Evolutionary conservation across 345 rosid genomes (phyloP), one percentile per base, ranked within the genome.

Genomic region (Heritiera littoralis): DNA sequence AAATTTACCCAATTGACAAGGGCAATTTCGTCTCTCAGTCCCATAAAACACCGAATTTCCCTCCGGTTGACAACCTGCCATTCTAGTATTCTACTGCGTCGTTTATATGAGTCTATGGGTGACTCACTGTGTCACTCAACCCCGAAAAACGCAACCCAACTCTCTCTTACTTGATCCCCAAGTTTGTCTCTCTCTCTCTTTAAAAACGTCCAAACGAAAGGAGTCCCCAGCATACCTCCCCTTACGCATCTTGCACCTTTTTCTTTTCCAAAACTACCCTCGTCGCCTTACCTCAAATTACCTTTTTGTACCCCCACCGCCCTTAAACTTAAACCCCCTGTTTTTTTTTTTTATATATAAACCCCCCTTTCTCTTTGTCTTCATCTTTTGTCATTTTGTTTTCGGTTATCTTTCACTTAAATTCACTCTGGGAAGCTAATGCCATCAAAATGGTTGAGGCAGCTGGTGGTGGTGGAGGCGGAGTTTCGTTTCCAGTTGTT

Each of bases 51-150:
- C 77, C 54, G 82, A 83, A 81, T 71, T 75, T 69, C 89, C 76
- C 58, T 48, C 67, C 60, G 66, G 30, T 64, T 65, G 83, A 80
- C 77, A 81, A 82, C 85, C 79, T 41, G 86, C 88, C 92, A 88
- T 89, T 45, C 58, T 4, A 45, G 48, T 59, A 88, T 89, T 45
- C 58, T 4, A 45, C 54, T 59, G 18, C 65, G 85, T 79, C 83
- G 78, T 81, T 83, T 85, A 41, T 28, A 20, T 28, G 7, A 74
- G 65, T 32, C 49, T 35, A 48, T 41, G 6, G 4, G 3, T 35
- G 3, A 35, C 38, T 35, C 38, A 35, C 38, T 35, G 38, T 23
- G 28, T 23, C 28, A 23, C 28, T 23, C 28, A 23, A 38, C 41
- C 41, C 41, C 41, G 4, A 38, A 38, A 38, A 38, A 38, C 73